These are phyloP conservation scores for Fomitopsis serialis DNA, from an alignment of 768 basidiomycete genomes.

Conservation along the genomic window DNA sequence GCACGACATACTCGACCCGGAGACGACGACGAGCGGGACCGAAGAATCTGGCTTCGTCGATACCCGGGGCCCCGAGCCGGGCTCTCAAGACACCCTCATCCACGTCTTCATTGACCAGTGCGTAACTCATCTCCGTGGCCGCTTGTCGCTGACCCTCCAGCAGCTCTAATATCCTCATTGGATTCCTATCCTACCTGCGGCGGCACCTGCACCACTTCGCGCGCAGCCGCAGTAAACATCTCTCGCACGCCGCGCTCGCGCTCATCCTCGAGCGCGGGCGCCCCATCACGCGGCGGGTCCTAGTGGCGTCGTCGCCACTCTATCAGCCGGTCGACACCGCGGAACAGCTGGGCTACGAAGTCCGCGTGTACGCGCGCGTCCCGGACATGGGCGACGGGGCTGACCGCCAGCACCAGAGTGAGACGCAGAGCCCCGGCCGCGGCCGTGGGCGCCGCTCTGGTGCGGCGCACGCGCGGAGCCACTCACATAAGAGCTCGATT, in stretches of 20 bases:
- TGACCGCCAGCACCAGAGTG: constrained; percentile 36
- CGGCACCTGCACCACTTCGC: constrained; percentile 39
- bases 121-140: constrained; percentile 20
- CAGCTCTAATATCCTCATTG: constrained; percentile 87
- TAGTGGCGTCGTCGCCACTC: constrained; percentile 78
- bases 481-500: constrained; percentile 16
- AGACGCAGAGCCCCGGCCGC: constrained; percentile 9
- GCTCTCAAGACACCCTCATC: constrained; percentile 26
- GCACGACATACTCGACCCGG: constrained; percentile 22
- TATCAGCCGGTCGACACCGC: constrained; percentile 79
- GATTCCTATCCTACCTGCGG: constrained; percentile 66
- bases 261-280: constrained; percentile 81
- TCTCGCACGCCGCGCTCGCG: constrained; percentile 75
- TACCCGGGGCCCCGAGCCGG: constrained; percentile 30
- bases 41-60: constrained; percentile 23
- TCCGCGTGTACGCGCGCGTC: constrained; percentile 64
- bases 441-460: constrained; percentile 14
- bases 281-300: constrained; percentile 64
- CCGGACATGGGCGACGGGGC: constrained; percentile 62
- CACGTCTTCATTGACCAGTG: constrained; percentile 57
- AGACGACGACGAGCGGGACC: constrained; percentile 13
- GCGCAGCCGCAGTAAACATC: constrained; percentile 37
- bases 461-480: constrained; percentile 12
- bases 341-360: constrained; percentile 68
- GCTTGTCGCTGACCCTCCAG: constrained; percentile 1